phyloP scores from a whole-genome alignment of 495 filamentous ascomycete species.

The Hypoxylon fragiforme region DNA sequence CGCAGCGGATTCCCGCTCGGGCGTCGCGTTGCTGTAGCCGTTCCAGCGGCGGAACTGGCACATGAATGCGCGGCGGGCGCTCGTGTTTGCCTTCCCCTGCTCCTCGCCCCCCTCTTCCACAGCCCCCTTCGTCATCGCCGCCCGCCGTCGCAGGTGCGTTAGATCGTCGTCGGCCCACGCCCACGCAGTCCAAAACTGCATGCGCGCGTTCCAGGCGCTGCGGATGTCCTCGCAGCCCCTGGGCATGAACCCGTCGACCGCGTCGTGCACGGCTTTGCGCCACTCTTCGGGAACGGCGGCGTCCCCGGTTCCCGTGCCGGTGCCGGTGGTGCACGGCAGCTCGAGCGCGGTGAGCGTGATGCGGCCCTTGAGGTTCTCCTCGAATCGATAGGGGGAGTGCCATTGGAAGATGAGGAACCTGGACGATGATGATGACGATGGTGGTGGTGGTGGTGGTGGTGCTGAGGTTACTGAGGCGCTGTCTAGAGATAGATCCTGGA shows the following conservation, averaged over 20 bases:
- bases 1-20: slow-evolving; percentile 23
- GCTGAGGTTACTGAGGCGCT: no score
- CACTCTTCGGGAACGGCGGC: not conserved
- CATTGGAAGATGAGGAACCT: slow-evolving; percentile 15
- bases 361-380: slow-evolving; percentile 14
- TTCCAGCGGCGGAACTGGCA: slow-evolving; percentile 30
- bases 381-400: not conserved
- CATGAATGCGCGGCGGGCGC: slow-evolving; percentile 6
- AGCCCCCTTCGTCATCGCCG: slow-evolving; percentile 9
- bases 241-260: not conserved
- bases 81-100: slow-evolving; percentile 1
- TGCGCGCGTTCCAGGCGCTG: not conserved
- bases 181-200: not conserved
- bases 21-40: slow-evolving; percentile 1
- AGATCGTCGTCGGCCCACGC: no score
- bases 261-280: not conserved
- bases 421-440: slow-evolving; percentile 9
- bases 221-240: not conserved
- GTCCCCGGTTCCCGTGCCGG: not conserved
- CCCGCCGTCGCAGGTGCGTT: no score
- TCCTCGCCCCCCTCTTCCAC: slow-evolving; percentile 6
- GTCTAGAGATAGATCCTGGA: slow-evolving; percentile 2
- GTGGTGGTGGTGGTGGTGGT: no score
- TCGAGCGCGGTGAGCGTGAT: slow-evolving; percentile 20
- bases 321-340: slow-evolving; percentile 5